Percentiles rank a stretch among this genome's conserved stretches.
Conservation (phyloP, 257 asterid genomes). For the Plectranthus barbatus region DNA sequence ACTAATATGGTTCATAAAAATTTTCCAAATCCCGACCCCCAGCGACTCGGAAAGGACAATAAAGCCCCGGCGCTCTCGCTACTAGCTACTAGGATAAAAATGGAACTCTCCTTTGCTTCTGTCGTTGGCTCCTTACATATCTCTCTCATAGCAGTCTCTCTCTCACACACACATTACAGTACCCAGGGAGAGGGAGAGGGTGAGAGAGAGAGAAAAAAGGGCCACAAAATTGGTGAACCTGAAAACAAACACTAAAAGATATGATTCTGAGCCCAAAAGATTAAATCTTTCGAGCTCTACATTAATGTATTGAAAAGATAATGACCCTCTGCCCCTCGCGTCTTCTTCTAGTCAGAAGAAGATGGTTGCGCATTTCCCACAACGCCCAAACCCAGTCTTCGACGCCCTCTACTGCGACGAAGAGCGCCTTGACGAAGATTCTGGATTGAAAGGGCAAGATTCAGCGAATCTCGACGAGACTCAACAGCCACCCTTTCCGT, state of each 20-base stretch:
- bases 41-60: no score
- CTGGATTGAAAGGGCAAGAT: background rate
- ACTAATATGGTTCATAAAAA: no score
- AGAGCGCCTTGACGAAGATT: slow-evolving; percentile 50
- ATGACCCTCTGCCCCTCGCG: slow-evolving; percentile 48
- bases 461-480: background rate
- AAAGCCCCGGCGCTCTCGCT: no score
- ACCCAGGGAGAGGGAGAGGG: no score
- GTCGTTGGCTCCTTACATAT: no score
- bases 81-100: no score
- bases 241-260: slow-evolving; percentile 21
- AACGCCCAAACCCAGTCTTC: slow-evolving; percentile 45
- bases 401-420: slow-evolving; percentile 79
- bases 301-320: slow-evolving; percentile 33
- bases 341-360: slow-evolving; percentile 65
- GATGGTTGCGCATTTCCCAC: slow-evolving; percentile 47
- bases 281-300: slow-evolving; percentile 27
- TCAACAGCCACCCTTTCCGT: slow-evolving; percentile 22
- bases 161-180: no score
- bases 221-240: no score
- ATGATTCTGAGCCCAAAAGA: slow-evolving; percentile 50
- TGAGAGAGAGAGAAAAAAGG: no score
- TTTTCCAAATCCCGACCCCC: no score
- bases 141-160: no score
- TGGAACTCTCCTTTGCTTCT: no score